A percentile compares a stretch with the other conserved stretches of the same genome.
Conservation (phyloP, 129 eudicot genomes). For the Escallonia herrerae region DNA sequence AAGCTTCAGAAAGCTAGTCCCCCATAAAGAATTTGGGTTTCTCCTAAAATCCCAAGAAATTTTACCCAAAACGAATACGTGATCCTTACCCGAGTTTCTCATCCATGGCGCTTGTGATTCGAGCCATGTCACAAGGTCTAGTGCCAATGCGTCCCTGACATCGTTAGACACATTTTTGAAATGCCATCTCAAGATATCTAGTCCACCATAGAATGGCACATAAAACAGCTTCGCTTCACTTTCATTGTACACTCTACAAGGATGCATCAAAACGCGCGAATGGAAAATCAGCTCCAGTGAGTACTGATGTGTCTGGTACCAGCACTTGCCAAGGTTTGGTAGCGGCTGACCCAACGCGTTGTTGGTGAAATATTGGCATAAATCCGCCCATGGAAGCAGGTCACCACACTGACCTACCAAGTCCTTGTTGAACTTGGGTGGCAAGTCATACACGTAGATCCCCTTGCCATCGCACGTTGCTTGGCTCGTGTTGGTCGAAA, state of each 20-base stretch:
- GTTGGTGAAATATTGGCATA: conserved; percentile 57
- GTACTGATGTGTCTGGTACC: conserved; percentile 84
- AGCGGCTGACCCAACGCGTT: conserved; percentile 68
- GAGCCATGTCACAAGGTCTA: conserved; percentile 64
- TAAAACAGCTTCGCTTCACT: conserved; percentile 68
- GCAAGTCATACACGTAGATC: conserved; percentile 66
- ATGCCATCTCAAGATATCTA: conserved; percentile 81
- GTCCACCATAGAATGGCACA: conserved; percentile 81
- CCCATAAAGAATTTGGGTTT: conserved; percentile 41
- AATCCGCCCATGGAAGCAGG: conserved; percentile 54
- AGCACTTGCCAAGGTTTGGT: conserved; percentile 50
- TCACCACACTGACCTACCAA: conserved; percentile 51
- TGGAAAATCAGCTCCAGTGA: conserved; percentile 74
- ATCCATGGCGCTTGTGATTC: conserved; percentile 53
- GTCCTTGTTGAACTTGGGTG: conserved; percentile 77
- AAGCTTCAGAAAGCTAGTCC: conserved; percentile 57
- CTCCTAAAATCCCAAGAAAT: conserved; percentile 89
- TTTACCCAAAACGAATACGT: conserved; percentile 72
- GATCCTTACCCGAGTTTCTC: conserved; percentile 58
- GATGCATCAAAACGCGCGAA: conserved; percentile 60
- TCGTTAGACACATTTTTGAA: conserved; percentile 58
- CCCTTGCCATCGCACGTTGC: conserved; percentile 50
- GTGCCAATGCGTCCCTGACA: conserved; percentile 52
- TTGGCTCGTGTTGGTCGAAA: conserved; percentile 21
- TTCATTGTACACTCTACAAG: conserved; percentile 60